Conservation (phyloP, 768 basidiomycete genomes). For the Pulveroboletus ravenelii region DNA sequence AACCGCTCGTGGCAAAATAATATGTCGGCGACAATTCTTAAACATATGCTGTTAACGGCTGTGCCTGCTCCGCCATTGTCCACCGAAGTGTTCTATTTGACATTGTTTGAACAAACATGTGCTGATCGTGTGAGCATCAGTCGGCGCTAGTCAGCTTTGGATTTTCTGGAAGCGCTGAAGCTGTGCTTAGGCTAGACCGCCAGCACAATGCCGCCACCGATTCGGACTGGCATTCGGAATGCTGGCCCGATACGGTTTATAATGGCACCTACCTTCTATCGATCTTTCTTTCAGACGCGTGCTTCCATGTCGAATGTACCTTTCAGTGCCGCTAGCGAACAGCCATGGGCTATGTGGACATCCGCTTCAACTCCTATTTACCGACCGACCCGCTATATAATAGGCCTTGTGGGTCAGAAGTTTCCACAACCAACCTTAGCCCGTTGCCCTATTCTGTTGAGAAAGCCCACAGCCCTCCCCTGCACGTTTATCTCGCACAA, state of each 20-base stretch:
- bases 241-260: not conserved
- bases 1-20: too few species aligned
- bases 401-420: too few species aligned
- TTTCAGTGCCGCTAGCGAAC: not conserved
- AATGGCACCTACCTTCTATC: conserved; percentile 1
- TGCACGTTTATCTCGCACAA: not conserved
- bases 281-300: not conserved
- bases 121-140: not conserved
- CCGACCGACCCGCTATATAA: not conserved
- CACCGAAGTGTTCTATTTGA: not conserved
- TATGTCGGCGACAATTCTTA: too few species aligned
- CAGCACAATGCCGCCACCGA: too few species aligned
- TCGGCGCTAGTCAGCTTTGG: not conserved
- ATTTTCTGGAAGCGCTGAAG: too few species aligned
- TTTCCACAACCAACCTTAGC: not conserved
- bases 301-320: too few species aligned
- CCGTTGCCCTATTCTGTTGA: not conserved
- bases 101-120: not conserved
- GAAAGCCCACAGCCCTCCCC: not conserved
- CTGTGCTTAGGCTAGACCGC: too few species aligned
- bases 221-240: too few species aligned
- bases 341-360: not conserved
- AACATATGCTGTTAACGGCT: too few species aligned
- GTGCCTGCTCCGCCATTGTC: too few species aligned
- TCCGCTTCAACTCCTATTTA: too few species aligned